Base-by-base conservation (phyloP, 345 rosid genomes). In the Passiflora organensis region DNA sequence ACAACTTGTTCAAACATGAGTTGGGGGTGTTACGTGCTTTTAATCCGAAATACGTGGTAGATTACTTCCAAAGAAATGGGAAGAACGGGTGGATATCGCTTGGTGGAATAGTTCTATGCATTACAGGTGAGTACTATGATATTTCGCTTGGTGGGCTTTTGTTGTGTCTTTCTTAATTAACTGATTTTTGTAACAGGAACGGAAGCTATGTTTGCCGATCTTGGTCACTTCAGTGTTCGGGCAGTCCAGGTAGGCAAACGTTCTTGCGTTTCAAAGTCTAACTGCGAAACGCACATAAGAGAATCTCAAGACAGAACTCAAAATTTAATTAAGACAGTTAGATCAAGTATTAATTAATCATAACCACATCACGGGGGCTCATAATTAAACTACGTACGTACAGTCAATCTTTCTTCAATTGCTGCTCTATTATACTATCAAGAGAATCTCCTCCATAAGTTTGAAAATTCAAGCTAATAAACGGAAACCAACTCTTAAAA, bases 191-290 rank as follows among this genome's bases (percentile, higher is more conserved):
- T 13, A 19, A 39, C 56, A 80, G 95, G 96, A 1, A 71, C 94
- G 1, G 97, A 90, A 49, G 97, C 95, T 16, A 82, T 87, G 87
- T 87, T 87, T 63, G 94, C 94, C 58, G 95, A 90, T 74, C 65
- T 90, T 10, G 95, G 90, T 15, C 95, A 90, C 68, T 90, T 90
- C 74, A 80, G 52, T 49, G 82, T 86, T n/a, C 77, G 55, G 47
- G 84, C 95, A 22, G 63, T 86, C 23, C 90, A 84, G 64, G 90
- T 87, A 32, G 62, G 72, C 53, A 34, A n/a, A 1, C 20, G 6
- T 22, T n/a, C n/a, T n/a, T n/a, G n/a, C n/a, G n/a, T n/a, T n/a
- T n/a, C n/a, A n/a, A n/a, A n/a, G n/a, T n/a, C n/a, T n/a, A n/a
- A n/a, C n/a, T n/a, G n/a, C n/a, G n/a, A n/a, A n/a, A n/a, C n/a